These are phyloP conservation scores for Friedmanniomyces simplex DNA, from an alignment of 495 filamentous ascomycete species.

Conservation along the genomic window DNA sequence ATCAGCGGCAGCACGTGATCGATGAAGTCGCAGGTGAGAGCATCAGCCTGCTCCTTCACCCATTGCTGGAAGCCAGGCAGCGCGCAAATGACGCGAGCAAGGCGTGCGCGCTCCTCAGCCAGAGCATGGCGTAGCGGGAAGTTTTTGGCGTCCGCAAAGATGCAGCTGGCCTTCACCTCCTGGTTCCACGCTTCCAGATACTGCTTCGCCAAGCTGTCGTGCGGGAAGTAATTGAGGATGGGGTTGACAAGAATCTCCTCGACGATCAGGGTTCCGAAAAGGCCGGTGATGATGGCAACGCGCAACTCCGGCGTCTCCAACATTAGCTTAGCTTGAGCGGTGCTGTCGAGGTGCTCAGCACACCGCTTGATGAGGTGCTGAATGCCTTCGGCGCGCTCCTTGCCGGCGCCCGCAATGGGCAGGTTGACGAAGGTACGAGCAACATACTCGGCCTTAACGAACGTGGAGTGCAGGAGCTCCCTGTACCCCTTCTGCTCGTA, in stretches of 20 bases:
- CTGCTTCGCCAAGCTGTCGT: not conserved
- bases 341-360: not conserved
- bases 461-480: constrained; percentile 4
- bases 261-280: not conserved
- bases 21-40: not conserved
- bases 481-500: constrained; percentile 1
- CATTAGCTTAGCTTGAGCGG: not conserved
- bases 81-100: constrained; percentile 1
- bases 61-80: constrained; percentile 17
- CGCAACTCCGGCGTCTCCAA: not conserved
- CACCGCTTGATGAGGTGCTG: not conserved
- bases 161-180: not conserved
- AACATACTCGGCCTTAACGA: not conserved
- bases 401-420: not conserved
- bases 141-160: not conserved
- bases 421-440: not conserved
- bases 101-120: not conserved
- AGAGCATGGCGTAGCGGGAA: not conserved
- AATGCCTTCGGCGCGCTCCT: not conserved
- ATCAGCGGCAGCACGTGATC: not conserved
- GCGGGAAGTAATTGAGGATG: constrained; percentile 2
- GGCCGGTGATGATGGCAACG: not conserved
- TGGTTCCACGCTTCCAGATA: not conserved
- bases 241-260: not conserved
- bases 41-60: not conserved